Percentiles rank a stretch among this genome's conserved stretches.
These are phyloP conservation scores for Polytrichum commune DNA, from an alignment of 225 moss, liverwort and hornwort genomes.

Conservation along the genomic window DNA sequence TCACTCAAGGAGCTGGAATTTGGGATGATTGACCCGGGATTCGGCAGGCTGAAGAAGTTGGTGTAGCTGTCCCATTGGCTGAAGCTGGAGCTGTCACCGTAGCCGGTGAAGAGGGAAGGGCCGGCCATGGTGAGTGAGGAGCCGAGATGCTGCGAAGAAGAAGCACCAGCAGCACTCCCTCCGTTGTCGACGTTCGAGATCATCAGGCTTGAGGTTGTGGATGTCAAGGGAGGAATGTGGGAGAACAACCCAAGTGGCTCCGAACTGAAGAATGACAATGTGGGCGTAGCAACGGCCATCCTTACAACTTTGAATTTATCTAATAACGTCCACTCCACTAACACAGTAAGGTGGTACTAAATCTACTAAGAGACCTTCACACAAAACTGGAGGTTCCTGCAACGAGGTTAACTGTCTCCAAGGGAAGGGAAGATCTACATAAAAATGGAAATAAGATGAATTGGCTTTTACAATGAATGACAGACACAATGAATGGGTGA, in stretches of 20 bases:
- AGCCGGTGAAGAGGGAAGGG: slow-evolving; percentile 27
- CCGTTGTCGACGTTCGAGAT: slow-evolving; percentile 19
- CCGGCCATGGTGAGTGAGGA: slow-evolving; percentile 15
- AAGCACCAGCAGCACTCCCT: neutral
- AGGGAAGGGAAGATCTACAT: slow-evolving; percentile 40
- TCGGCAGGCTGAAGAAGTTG: slow-evolving; percentile 16
- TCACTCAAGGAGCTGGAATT: slow-evolving; percentile 33
- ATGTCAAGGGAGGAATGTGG: slow-evolving; percentile 11
- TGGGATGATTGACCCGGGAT: neutral
- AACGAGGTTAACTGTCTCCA: slow-evolving; percentile 23
- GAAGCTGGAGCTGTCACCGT: slow-evolving; percentile 17
- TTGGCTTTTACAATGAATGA: neutral
- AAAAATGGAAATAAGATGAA: slow-evolving; percentile 9
- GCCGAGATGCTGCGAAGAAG: slow-evolving; percentile 3
- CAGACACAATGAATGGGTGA: neutral
- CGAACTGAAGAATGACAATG: slow-evolving; percentile 22
- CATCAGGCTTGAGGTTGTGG: slow-evolving; percentile 14
- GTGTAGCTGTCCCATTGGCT: slow-evolving; percentile 26
- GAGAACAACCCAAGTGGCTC: slow-evolving; percentile 14
- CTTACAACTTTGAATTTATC: neutral
- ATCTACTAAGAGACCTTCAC: slow-evolving; percentile 40
- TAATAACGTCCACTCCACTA: no score
- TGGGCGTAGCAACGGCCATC: slow-evolving; percentile 42
- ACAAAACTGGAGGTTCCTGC: slow-evolving; percentile 25
- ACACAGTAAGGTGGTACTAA: neutral